Base-by-base conservation (phyloP, 192 early-diverging fungal species). In the Umbelopsis sp. region DNA sequence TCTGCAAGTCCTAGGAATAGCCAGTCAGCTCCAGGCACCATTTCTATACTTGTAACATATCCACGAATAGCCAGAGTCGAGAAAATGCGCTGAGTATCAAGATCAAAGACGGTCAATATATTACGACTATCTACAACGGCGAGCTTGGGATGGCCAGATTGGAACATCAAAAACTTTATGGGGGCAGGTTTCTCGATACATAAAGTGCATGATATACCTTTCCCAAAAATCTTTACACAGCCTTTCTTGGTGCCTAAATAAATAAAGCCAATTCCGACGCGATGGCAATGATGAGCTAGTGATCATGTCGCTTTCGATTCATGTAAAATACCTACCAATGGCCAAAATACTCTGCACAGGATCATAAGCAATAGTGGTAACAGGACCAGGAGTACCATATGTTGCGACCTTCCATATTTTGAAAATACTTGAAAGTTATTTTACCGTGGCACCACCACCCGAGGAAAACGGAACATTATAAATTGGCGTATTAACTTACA, bases 291-390 rank as follows among this genome's bases (percentile, higher is more conserved):
- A 41, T 41, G 38, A 41, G 38, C 38, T 11, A 11, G 38, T 11
- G 4, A 3, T 11, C 12, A 11, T 41, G 38, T 41, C 12, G 1
- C 38, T 41, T 16, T 7, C 26, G 36, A 31, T 32, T n/a, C 45
- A 22, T 29, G 44, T 1, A 26, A 17, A 41, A 31, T 29, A 20
- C 71, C 80, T 86, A 81, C 88, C 84, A 34, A 80, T 67, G 7
- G 85, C 88, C n/a, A 89, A 75, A 24, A 89, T 56, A 11, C 82
- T 77, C 41, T 86, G 83, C 3, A 83, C 85, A 34, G 81, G 75
- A 51, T 89, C 88, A 45, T 76, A 85, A 22, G 86, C 88, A 21
- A 85, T 67, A 14, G 76, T 54, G 11, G 80, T 74, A 14, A 81
- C 70, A 29, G 52, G 49, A 14, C 76, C 79, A 26, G 82, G 77